A percentile compares a stretch with the other conserved stretches of the same genome.
These are phyloP conservation scores for Panaeolus papilionaceus DNA, from an alignment of 768 basidiomycete genomes.

Conservation along the genomic window DNA sequence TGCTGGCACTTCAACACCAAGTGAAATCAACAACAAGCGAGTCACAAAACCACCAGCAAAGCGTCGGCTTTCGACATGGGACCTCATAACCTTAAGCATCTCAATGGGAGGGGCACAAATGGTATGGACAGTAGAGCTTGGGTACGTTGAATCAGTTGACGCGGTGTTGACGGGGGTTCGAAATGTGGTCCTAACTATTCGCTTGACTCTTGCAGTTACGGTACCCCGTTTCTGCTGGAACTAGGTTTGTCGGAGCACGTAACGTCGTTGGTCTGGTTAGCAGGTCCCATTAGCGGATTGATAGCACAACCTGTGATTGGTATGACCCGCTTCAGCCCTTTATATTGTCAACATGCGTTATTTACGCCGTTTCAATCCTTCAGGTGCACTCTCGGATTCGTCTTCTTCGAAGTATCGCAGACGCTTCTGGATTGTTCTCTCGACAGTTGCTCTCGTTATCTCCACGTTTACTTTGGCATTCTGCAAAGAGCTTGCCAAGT, in stretches of 20 bases:
- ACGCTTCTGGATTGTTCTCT: conserved; percentile 92
- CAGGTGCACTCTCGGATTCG: conserved; percentile 95
- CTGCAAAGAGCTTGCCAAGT: conserved; percentile 71
- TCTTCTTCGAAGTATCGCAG: conserved; percentile 90
- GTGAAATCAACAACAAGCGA: conserved; percentile 27
- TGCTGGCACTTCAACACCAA: conserved; percentile 19
- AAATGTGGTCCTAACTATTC: not conserved
- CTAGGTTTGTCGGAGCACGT: conserved; percentile 82
- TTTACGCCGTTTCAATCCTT: conserved; percentile 33
- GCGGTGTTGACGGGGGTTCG: not conserved
- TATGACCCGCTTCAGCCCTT: conserved; percentile 37
- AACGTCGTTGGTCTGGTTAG: conserved; percentile 95
- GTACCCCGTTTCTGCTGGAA: conserved; percentile 87
- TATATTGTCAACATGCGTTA: conserved; percentile 31
- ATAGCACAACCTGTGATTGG: conserved; percentile 98
- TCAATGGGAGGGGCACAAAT: conserved; percentile 96
- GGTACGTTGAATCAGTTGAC: conserved; percentile 54
- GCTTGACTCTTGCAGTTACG: conserved; percentile 67
- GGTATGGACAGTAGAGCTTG: conserved; percentile 94
- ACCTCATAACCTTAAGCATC: conserved; percentile 82
- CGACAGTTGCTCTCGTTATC: conserved; percentile 79
- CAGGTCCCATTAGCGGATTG: conserved; percentile 93
- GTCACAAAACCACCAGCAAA: conserved; percentile 35
- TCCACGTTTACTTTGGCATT: conserved; percentile 86
- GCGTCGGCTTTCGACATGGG: conserved; percentile 61